Conservation (phyloP, 192 early-diverging fungal genomes). For the Entomortierella lignicola region DNA sequence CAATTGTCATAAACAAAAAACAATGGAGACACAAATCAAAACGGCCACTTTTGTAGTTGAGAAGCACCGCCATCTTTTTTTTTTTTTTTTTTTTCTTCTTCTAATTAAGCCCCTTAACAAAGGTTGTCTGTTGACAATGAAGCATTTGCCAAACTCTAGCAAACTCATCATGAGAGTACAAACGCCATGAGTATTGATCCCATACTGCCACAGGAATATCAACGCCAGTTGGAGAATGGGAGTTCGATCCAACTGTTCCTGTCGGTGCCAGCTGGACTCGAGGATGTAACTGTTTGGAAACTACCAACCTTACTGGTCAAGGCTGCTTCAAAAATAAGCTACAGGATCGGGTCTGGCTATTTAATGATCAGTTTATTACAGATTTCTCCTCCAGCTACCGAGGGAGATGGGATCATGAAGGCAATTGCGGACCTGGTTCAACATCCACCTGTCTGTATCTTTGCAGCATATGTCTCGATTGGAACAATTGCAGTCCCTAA, state of each 20-base stretch:
- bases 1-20: background rate
- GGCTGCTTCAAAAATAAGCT: conserved; percentile 19
- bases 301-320: conserved; percentile 12
- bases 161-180: background rate
- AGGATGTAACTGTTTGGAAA: conserved; percentile 22
- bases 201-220: background rate
- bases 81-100: too few species aligned
- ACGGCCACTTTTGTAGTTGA: too few species aligned
- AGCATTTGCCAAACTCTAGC: too few species aligned
- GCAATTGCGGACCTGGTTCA: conserved; percentile 16
- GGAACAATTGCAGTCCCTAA: conserved; percentile 20
- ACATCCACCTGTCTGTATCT: conserved; percentile 38
- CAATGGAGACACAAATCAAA: background rate
- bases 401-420: background rate
- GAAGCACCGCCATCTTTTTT: too few species aligned
- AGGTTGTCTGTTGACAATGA: too few species aligned
- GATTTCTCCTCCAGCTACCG: too few species aligned
- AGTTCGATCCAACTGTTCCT: conserved; percentile 18
- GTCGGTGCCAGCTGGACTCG: conserved; percentile 37
- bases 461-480: conserved; percentile 24
- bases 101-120: too few species aligned
- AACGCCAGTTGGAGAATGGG: background rate
- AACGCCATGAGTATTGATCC: background rate
- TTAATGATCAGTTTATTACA: background rate
- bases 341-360: conserved; percentile 30